Percentiles rank a stretch among this genome's conserved stretches.
Evolutionary conservation across 2,329 filamentous ascomycete species (phyloP).

Genomic region (Calonectria fujianensis): DNA sequence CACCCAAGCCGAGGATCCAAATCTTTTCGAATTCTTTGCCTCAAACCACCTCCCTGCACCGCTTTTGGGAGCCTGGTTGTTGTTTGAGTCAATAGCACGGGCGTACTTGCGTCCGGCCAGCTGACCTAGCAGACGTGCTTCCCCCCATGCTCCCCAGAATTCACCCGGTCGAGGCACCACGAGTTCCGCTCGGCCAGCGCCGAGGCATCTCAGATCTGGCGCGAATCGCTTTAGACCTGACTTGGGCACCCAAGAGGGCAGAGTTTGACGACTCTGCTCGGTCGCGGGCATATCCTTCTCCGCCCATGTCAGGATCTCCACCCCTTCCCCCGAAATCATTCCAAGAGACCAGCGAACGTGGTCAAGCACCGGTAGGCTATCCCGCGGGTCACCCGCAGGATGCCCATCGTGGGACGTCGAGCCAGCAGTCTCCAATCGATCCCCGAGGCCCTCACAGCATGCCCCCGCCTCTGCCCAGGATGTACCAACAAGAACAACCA

Average conservation of each 20-base stretch:
- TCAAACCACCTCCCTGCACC: constrained; percentile 22
- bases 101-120: constrained; percentile 44
- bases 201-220: constrained; percentile 74
- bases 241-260: constrained; percentile 70
- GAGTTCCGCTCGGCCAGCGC: constrained; percentile 73
- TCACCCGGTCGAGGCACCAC: constrained; percentile 64
- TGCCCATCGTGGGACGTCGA: constrained; percentile 67
- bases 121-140: constrained; percentile 52
- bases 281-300: constrained; percentile 80
- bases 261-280: constrained; percentile 72
- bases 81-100: constrained; percentile 43
- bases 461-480: constrained; percentile 51
- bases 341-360: constrained; percentile 74
- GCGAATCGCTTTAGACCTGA: constrained; percentile 69
- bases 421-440: constrained; percentile 53
- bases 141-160: constrained; percentile 74
- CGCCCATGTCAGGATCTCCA: constrained; percentile 84
- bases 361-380: constrained; percentile 66
- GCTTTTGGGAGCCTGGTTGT: constrained; percentile 29
- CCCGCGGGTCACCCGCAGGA: constrained; percentile 67
- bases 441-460: constrained; percentile 51
- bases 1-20: constrained; percentile 28
- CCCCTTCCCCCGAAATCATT: constrained; percentile 75
- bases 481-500: constrained; percentile 55
- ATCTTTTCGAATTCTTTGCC: constrained; percentile 33